A percentile compares a stretch with the other conserved stretches of the same genome.
phyloP scores from a whole-genome alignment of 225 moss, liverwort and hornwort species.

The Marchantia paleacea region DNA sequence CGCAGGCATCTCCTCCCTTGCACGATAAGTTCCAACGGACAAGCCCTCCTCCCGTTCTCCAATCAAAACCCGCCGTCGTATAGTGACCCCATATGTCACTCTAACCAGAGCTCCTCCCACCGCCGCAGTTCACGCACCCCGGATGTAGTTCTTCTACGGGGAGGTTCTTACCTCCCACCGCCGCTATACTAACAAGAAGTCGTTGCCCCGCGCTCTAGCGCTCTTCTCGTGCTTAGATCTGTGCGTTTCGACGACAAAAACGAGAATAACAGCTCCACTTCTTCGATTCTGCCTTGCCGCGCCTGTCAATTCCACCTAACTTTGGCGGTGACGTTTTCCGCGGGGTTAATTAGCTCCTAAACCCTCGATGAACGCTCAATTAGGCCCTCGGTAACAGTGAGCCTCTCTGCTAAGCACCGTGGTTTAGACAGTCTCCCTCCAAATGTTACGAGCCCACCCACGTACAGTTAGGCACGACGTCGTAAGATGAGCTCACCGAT shows the following conservation, averaged over 20 bases:
- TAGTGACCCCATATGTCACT: constrained; percentile 25
- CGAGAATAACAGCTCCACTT: neutral
- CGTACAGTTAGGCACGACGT: no score
- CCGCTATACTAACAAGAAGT: constrained; percentile 22
- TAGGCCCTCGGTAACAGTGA: neutral
- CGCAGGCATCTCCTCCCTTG: neutral
- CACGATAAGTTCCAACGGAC: constrained; percentile 19
- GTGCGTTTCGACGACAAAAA: constrained; percentile 9
- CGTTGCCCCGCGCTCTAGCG: constrained; percentile 6
- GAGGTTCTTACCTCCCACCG: constrained; percentile 3
- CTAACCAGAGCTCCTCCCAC: neutral
- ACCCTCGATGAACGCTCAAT: neutral
- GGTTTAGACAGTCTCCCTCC: neutral
- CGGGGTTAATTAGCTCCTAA: neutral
- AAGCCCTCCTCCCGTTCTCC: constrained; percentile 17
- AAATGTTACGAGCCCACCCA: no score
- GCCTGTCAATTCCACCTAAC: neutral
- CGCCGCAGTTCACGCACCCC: neutral
- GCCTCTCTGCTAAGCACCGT: neutral
- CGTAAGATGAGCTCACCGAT: no score
- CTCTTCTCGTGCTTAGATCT: neutral
- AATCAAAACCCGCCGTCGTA: constrained; percentile 21
- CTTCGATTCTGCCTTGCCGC: neutral
- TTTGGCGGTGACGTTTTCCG: neutral
- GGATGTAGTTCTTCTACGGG: constrained; percentile 2